A percentile compares a stretch with the other conserved stretches of the same genome.
These are phyloP conservation scores for Alnus glutinosa DNA, from an alignment of 306 rosid genomes.

Conservation along the genomic window DNA sequence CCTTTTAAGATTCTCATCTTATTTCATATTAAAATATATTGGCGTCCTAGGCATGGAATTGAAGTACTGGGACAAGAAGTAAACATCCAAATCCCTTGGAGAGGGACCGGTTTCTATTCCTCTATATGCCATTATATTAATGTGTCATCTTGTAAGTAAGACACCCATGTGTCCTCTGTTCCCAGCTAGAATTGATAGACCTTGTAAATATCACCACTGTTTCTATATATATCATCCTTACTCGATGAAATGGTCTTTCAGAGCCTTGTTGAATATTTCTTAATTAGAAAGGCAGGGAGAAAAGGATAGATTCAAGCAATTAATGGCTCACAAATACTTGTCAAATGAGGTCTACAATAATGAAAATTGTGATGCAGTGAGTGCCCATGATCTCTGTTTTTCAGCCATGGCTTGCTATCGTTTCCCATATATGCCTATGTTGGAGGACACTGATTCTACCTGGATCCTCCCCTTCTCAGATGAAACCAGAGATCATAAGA, in stretches of 20 bases:
- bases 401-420: slow-evolving; percentile 32
- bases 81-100: slow-evolving; percentile 30
- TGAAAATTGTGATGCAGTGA: slow-evolving; percentile 16
- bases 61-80: neutral
- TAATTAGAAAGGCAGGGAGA: slow-evolving; percentile 3
- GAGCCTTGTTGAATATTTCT: slow-evolving; percentile 46
- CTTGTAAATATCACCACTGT: too few relatives aligned
- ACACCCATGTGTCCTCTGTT: neutral
- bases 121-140: neutral
- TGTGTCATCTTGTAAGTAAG: neutral
- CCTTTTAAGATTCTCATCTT: neutral
- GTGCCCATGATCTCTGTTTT: slow-evolving; percentile 8
- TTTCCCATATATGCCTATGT: slow-evolving; percentile 21
- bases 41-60: neutral
- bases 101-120: neutral
- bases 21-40: neutral
- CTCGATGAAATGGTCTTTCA: slow-evolving; percentile 26
- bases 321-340: slow-evolving; percentile 34
- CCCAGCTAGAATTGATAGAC: neutral
- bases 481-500: slow-evolving; percentile 50
- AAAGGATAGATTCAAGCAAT: slow-evolving; percentile 22
- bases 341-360: slow-evolving; percentile 28
- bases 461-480: slow-evolving; percentile 34
- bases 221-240: slow-evolving; percentile 26
- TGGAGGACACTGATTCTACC: slow-evolving; percentile 12